Conservation (phyloP, 1,139 yeast species). For the Entelexis paramagnoliae region DNA sequence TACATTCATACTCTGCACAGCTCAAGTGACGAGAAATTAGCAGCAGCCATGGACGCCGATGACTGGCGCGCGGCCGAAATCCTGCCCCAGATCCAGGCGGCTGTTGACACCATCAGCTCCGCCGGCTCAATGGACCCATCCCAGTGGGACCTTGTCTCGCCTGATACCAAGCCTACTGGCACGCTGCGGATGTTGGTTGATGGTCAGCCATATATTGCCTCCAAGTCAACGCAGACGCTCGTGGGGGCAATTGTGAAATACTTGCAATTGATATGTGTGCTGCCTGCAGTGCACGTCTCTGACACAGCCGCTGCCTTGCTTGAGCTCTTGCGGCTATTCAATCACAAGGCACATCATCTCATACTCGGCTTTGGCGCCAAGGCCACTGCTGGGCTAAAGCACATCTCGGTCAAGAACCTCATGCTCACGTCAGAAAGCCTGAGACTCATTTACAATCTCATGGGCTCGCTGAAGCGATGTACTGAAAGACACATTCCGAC, state of each 20-base stretch:
- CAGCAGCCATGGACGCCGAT: slow-evolving; percentile 52
- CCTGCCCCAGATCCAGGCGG: slow-evolving; percentile 40
- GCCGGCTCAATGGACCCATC: slow-evolving; percentile 43
- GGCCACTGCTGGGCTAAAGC: slow-evolving; percentile 52
- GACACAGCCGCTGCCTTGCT: slow-evolving; percentile 35
- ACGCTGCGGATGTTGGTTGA: slow-evolving; percentile 29
- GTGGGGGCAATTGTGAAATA: slow-evolving; percentile 41
- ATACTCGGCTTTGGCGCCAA: slow-evolving; percentile 73
- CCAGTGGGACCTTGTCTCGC: slow-evolving; percentile 36
- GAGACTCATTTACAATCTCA: slow-evolving; percentile 36
- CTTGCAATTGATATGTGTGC: slow-evolving; percentile 40
- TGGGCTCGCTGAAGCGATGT: slow-evolving; percentile 31
- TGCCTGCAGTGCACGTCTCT: slow-evolving; percentile 40
- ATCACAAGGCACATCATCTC: slow-evolving; percentile 49
- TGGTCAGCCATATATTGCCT: slow-evolving; percentile 36
- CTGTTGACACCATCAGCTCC: slow-evolving; percentile 47
- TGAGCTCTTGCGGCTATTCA: slow-evolving; percentile 45
- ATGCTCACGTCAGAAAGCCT: slow-evolving; percentile 57
- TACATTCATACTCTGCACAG: slow-evolving; percentile 52
- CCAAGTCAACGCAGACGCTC: slow-evolving; percentile 30
- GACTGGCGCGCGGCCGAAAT: slow-evolving; percentile 66
- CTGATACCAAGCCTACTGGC: slow-evolving; percentile 19
- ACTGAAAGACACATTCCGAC: slow-evolving; percentile 14
- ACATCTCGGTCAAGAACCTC: slow-evolving; percentile 64
- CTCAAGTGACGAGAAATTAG: slow-evolving; percentile 39